Conservation (phyloP, 148 eudicot genomes). For the Rhododendron simsii region DNA sequence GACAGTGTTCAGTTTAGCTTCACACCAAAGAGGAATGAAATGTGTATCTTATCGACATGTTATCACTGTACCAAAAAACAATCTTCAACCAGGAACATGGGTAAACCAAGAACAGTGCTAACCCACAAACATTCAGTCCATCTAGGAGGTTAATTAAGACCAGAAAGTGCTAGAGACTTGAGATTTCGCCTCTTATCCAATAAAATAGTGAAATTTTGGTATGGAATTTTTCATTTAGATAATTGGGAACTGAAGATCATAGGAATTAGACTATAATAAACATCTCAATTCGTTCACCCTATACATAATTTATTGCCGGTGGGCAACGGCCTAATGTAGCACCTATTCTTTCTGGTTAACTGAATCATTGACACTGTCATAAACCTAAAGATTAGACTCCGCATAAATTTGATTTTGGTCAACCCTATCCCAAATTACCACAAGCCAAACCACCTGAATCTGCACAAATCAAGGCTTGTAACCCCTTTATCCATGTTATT, state of each 20-base stretch:
- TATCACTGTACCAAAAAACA: neutral
- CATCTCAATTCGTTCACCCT: neutral
- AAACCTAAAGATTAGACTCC: neutral
- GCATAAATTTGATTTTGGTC: neutral
- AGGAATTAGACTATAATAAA: neutral
- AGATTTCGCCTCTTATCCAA: neutral
- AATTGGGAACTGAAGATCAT: neutral
- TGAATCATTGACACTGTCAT: neutral
- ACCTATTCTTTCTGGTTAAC: neutral
- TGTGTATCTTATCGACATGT: neutral
- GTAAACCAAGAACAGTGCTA: neutral
- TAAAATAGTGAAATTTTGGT: neutral
- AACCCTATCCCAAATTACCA: neutral
- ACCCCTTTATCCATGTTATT: neutral
- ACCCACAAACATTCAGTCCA: neutral
- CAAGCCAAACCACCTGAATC: neutral
- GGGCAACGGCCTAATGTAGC: neutral
- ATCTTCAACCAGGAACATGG: neutral
- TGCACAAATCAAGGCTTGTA: neutral
- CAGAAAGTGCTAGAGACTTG: neutral
- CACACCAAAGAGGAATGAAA: neutral
- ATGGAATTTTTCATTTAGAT: neutral
- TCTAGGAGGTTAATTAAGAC: neutral
- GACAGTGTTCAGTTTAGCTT: conserved; percentile 1
- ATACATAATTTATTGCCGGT: neutral